A percentile compares a stretch with the other conserved stretches of the same genome.
phyloP scores from a whole-genome alignment of 2,329 filamentous ascomycete genomes.

The Trichothecium sympodiale region DNA sequence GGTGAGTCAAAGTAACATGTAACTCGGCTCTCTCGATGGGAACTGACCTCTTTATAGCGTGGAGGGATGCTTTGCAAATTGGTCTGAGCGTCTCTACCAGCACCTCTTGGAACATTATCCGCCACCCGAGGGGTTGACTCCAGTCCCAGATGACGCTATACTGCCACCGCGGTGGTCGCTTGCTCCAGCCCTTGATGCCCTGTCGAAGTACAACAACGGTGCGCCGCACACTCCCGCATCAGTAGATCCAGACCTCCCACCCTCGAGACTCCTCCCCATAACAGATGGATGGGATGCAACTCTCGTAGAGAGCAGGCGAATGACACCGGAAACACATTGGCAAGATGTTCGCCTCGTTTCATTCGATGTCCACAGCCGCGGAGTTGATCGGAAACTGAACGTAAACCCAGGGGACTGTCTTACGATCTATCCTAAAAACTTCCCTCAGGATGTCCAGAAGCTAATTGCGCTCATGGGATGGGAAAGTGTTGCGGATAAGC shows the following conservation, averaged over 20 bases:
- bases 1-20: conserved; percentile 39
- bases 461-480: conserved; percentile 74
- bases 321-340: conserved; percentile 73
- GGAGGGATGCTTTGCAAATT: conserved; percentile 71
- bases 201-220: background rate
- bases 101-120: conserved; percentile 58
- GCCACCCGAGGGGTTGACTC: conserved; percentile 51
- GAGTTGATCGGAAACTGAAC: conserved; percentile 14
- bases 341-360: conserved; percentile 84
- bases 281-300: conserved; percentile 43
- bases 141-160: conserved; percentile 63
- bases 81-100: conserved; percentile 58
- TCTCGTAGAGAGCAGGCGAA: conserved; percentile 54
- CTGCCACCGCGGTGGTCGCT: conserved; percentile 59
- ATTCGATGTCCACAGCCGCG: conserved; percentile 33
- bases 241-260: conserved; percentile 13
- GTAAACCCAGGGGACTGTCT: conserved; percentile 67
- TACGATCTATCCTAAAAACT: conserved; percentile 80
- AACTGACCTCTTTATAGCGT: conserved; percentile 39
- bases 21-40: background rate
- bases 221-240: conserved; percentile 3
- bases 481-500: conserved; percentile 58
- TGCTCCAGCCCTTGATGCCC: conserved; percentile 12
- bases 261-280: conserved; percentile 38
- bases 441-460: conserved; percentile 64